Base-by-base conservation (phyloP, 495 filamentous ascomycete species). In the Cercophora sp. region DNA sequence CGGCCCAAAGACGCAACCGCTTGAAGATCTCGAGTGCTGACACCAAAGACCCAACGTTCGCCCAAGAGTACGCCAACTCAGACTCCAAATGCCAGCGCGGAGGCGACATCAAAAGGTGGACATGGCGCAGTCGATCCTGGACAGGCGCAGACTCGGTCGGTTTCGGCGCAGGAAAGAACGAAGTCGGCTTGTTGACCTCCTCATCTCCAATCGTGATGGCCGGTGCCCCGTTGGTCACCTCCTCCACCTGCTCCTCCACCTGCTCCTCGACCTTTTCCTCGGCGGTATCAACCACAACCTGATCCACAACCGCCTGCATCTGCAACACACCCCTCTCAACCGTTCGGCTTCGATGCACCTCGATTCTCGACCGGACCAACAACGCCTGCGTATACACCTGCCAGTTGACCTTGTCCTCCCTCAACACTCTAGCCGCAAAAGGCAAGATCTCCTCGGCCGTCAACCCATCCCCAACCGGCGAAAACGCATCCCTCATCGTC, bases 11-110 rank as follows among this genome's bases (percentile, higher is more conserved):
- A 40, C 92, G 84, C 9, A 99, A 75, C 3, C 93, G 80, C 70
- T 95, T 91, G 70, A 96, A 99, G 59, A 99, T 97, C 44, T 96
- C 93, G 9, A 99, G 78, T 1, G 93, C 93, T 0, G 92, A 91
- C 1, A 88, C 80, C 6, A 99, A 75, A 40, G 88, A 91, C 19
- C 93, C 93, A 1, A 96, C 79, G 19, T 80, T 79, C 15, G 89
- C 85, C 93, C 93, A 99, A 4, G 89, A 84, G 48, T 87, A 83
- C 4, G 94, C 93, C 8, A 99, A 79, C 65, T 97, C 94, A 0
- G 90, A 84, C 65, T 99, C 93, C 4, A 99, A 80, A 56, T 89
- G 86, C 93, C 93, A 99, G 4, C 92, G 73, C 0, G 89, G 88
- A 3, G 92, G 89, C 19, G 91, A 88, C 41, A 78, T 82, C 13